A percentile compares a stretch with the other conserved stretches of the same genome.
Conservation (phyloP, 768 basidiomycete species). For the Clathrus columnatus region DNA sequence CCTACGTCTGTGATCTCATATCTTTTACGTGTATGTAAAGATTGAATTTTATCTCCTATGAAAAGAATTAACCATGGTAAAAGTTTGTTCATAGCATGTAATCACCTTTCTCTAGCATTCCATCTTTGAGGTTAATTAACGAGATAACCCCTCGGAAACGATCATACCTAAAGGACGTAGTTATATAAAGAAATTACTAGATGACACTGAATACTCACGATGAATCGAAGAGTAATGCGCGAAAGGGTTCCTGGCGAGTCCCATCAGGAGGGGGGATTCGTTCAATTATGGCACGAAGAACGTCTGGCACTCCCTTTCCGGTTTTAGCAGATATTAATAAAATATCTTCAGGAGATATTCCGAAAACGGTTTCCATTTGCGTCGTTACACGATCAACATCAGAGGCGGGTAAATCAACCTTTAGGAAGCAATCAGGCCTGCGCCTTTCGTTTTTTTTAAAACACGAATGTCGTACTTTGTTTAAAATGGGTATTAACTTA, state of each 20-base stretch:
- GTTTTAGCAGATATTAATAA: slow-evolving; percentile 89
- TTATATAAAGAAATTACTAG: background rate
- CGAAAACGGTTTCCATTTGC: slow-evolving; percentile 79
- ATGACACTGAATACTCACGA: slow-evolving; percentile 44
- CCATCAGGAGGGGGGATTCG: slow-evolving; percentile 77
- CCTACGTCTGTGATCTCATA: slow-evolving; percentile 89
- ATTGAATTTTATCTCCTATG: slow-evolving; percentile 82
- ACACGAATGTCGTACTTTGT: slow-evolving; percentile 52
- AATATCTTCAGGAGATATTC: slow-evolving; percentile 64
- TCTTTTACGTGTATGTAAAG: slow-evolving; percentile 74
- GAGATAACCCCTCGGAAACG: slow-evolving; percentile 94
- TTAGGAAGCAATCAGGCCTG: background rate
- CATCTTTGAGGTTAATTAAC: slow-evolving; percentile 72
- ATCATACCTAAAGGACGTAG: slow-evolving; percentile 59
- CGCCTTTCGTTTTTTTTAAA: background rate
- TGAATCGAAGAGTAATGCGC: slow-evolving; percentile 90
- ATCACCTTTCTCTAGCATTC: slow-evolving; percentile 72
- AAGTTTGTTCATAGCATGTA: background rate
- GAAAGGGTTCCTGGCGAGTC: slow-evolving; percentile 43
- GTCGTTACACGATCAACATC: slow-evolving; percentile 71
- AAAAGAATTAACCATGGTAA: background rate
- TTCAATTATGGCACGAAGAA: slow-evolving; percentile 73
- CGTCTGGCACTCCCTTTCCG: slow-evolving; percentile 68
- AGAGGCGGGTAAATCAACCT: slow-evolving; percentile 92
- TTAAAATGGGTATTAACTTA: slow-evolving; percentile 82